phyloP scores from a whole-genome alignment of 352 stramenopile genomes.

The Globisporangium echinulatum region DNA sequence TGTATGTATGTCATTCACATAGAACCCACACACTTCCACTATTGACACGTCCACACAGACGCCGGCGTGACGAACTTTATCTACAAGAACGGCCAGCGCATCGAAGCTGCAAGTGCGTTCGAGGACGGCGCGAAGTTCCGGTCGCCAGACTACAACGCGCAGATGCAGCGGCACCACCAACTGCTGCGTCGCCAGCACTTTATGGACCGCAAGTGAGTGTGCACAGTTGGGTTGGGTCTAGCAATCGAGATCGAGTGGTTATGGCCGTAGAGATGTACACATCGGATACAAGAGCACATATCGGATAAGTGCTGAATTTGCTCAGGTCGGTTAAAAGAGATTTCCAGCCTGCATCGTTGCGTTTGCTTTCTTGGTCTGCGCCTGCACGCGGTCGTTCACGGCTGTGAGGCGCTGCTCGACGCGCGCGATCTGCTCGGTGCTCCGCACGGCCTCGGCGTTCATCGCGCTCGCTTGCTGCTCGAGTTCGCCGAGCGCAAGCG shows the following conservation, averaged over 20 bases:
- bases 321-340: constrained; percentile 27
- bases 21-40: too few relatives aligned
- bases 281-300: too few relatives aligned
- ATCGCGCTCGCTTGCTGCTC: constrained; percentile 63
- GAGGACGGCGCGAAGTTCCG: constrained; percentile 67
- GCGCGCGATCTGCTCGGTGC: constrained; percentile 67
- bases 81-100: constrained; percentile 74
- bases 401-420: constrained; percentile 59
- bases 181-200: constrained; percentile 82
- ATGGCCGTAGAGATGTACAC: too few relatives aligned
- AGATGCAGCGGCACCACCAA: constrained; percentile 68
- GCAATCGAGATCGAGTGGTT: neutral
- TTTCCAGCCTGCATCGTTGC: constrained; percentile 27
- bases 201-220: constrained; percentile 66
- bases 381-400: constrained; percentile 61
- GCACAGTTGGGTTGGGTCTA: constrained; percentile 13
- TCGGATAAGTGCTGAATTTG: neutral
- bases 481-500: constrained; percentile 55
- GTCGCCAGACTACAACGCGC: constrained; percentile 58
- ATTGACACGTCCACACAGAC: constrained; percentile 16
- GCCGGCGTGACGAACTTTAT: constrained; percentile 72
- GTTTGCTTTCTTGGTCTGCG: constrained; percentile 63
- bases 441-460: constrained; percentile 55
- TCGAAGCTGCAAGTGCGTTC: constrained; percentile 33
- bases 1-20: neutral